A percentile compares a stretch with the other conserved stretches of the same genome.
These are phyloP conservation scores for Leishmania aethiopica DNA, from an alignment of 208 protist species.

Conservation along the genomic window DNA sequence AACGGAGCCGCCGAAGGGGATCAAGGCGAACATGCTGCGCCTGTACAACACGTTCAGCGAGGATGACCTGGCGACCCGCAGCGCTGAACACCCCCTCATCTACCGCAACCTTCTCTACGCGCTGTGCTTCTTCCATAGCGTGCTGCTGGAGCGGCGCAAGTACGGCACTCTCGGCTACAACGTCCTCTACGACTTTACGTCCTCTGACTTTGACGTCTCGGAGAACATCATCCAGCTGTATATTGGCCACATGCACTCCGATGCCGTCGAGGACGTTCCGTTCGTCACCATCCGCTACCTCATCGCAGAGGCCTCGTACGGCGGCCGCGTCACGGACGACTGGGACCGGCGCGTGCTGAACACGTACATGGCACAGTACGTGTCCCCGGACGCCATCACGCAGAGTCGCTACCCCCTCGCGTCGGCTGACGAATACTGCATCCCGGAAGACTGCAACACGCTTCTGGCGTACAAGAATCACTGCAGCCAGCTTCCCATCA, in stretches of 20 bases:
- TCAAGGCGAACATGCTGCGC: slow-evolving; percentile 97
- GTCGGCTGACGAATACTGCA: slow-evolving; percentile 85
- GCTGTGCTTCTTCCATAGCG: slow-evolving; percentile 98
- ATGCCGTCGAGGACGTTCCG: slow-evolving; percentile 88
- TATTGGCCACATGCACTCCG: slow-evolving; percentile 75
- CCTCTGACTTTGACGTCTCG: slow-evolving; percentile 97
- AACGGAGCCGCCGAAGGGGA: slow-evolving; percentile 98
- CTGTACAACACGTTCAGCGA: slow-evolving; percentile 95
- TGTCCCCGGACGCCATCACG: slow-evolving; percentile 82
- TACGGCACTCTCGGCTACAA: slow-evolving; percentile 99
- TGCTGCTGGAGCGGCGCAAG: slow-evolving; percentile 98
- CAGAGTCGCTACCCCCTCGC: slow-evolving; percentile 90
- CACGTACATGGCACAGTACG: slow-evolving; percentile 97
- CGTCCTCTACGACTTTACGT: slow-evolving; percentile 98
- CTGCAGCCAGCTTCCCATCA: slow-evolving; percentile 92
- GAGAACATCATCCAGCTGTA: slow-evolving; percentile 94
- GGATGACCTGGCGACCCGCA: slow-evolving; percentile 86
- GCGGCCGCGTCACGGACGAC: slow-evolving; percentile 98
- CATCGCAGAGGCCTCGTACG: slow-evolving; percentile 98
- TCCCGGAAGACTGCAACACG: slow-evolving; percentile 89
- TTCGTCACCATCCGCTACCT: slow-evolving; percentile 98
- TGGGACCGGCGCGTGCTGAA: slow-evolving; percentile 97
- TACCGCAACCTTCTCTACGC: slow-evolving; percentile 97
- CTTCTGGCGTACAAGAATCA: slow-evolving; percentile 94
- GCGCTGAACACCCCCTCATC: slow-evolving; percentile 64